Conservation (phyloP, 2,329 filamentous ascomycete genomes). For the Trichophyton equinum region DNA sequence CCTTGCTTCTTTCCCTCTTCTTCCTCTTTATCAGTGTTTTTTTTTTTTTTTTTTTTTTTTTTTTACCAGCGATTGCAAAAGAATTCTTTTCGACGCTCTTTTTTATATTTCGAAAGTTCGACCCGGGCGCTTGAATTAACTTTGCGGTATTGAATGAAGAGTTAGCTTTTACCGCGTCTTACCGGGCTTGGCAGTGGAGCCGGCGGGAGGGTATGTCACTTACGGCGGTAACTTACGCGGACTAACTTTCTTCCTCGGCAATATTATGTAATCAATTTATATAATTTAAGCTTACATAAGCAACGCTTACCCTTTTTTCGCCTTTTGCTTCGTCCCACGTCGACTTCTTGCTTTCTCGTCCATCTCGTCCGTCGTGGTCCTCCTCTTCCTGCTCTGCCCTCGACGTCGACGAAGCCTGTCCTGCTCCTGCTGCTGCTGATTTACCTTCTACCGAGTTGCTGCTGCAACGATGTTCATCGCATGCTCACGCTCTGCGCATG, state of each 20-base stretch:
- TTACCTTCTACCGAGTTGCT: background rate
- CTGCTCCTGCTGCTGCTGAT: background rate
- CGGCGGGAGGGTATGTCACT: background rate
- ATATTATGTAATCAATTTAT: background rate
- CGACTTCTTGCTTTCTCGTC: background rate
- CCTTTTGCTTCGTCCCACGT: conserved; percentile 2
- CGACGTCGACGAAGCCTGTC: too few species aligned
- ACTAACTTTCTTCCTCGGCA: background rate
- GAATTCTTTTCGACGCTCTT: background rate
- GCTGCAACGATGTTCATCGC: conserved; percentile 3
- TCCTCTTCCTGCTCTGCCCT: background rate
- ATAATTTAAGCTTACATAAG: background rate
- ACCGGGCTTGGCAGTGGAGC: background rate
- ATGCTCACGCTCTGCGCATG: background rate
- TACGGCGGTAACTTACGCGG: background rate
- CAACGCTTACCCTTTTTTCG: background rate
- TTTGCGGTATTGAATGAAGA: background rate
- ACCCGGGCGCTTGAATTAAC: background rate
- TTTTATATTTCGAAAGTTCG: background rate
- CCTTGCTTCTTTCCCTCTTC: too few species aligned
- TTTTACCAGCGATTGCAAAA: too few species aligned
- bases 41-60: too few species aligned
- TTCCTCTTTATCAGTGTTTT: too few species aligned
- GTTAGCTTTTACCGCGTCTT: background rate
- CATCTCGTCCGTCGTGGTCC: background rate